Conservation (phyloP, 495 filamentous ascomycete species). For the Trichocladium uniseriatum region DNA sequence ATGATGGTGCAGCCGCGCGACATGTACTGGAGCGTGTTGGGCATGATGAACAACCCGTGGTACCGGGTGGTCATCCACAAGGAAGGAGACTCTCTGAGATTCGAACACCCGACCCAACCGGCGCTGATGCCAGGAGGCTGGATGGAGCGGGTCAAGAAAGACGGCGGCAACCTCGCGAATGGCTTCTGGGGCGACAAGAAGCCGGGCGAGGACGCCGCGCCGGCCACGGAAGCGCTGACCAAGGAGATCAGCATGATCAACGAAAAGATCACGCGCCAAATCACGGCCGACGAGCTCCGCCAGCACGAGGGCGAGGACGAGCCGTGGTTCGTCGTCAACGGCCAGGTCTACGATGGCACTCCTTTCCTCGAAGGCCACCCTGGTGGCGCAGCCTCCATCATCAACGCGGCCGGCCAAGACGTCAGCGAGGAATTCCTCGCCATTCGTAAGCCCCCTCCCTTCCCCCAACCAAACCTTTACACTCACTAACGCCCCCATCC, state of each 20-base stretch:
- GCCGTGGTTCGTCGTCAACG: constrained; percentile 89
- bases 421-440: constrained; percentile 90
- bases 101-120: constrained; percentile 88
- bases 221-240: constrained; percentile 30
- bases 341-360: constrained; percentile 88
- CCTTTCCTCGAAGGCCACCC: constrained; percentile 78
- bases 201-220: constrained; percentile 44
- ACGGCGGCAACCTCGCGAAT: constrained; percentile 71
- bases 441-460: constrained; percentile 58
- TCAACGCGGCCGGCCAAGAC: constrained; percentile 73
- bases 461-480: background rate
- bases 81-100: constrained; percentile 57
- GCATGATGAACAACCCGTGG: constrained; percentile 99
- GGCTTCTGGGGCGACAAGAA: constrained; percentile 78
- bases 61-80: constrained; percentile 72
- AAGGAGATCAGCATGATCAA: constrained; percentile 77
- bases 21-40: constrained; percentile 94
- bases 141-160: constrained; percentile 94
- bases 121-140: constrained; percentile 73
- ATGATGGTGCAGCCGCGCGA: constrained; percentile 83
- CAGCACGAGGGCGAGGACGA: constrained; percentile 54
- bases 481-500: constrained; percentile 2
- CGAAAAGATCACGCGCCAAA: constrained; percentile 49
- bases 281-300: constrained; percentile 65
- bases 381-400: constrained; percentile 82